Evolutionary conservation across 106 monocot genomes (phyloP).

Genomic region (Platanthera guangdongensis): DNA sequence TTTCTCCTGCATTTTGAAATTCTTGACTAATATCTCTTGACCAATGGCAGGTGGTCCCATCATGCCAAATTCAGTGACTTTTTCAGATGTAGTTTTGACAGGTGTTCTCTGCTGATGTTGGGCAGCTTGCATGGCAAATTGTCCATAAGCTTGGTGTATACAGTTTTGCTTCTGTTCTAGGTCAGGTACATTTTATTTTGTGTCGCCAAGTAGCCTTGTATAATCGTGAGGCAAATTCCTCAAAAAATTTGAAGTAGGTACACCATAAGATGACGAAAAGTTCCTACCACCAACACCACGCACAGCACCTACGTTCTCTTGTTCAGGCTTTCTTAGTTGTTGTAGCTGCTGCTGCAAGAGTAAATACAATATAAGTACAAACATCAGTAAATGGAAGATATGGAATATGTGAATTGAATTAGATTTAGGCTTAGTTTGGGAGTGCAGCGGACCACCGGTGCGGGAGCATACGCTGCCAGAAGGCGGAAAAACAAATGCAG

Average conservation of each 20-base stretch:
- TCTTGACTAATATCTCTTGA: conserved; percentile 34
- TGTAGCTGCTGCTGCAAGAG: conserved; percentile 30
- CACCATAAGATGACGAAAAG: conserved; percentile 47
- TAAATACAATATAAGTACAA: conserved; percentile 12
- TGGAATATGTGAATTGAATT: neutral
- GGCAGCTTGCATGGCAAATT: conserved; percentile 54
- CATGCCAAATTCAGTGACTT: conserved; percentile 36
- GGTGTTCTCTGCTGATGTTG: conserved; percentile 60
- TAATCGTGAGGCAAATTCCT: conserved; percentile 32
- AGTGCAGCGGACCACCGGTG: too few relatives aligned
- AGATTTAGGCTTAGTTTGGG: too few relatives aligned
- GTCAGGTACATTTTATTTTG: conserved; percentile 28
- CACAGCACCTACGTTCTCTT: conserved; percentile 30
- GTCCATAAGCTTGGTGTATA: conserved; percentile 61
- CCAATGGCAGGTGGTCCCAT: conserved; percentile 30
- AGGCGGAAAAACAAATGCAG: too few relatives aligned
- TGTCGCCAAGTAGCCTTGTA: conserved; percentile 25
- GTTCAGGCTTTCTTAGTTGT: conserved; percentile 52
- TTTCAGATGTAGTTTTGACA: conserved; percentile 32
- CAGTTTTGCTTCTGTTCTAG: conserved; percentile 37
- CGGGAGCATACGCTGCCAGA: too few relatives aligned
- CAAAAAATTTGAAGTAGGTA: conserved; percentile 18
- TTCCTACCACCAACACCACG: conserved; percentile 38
- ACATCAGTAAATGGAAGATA: conserved; percentile 2
- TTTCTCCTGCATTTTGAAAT: conserved; percentile 73